These are phyloP conservation scores for Phaffia tasmanica DNA, from an alignment of 768 basidiomycete species.

Conservation along the genomic window DNA sequence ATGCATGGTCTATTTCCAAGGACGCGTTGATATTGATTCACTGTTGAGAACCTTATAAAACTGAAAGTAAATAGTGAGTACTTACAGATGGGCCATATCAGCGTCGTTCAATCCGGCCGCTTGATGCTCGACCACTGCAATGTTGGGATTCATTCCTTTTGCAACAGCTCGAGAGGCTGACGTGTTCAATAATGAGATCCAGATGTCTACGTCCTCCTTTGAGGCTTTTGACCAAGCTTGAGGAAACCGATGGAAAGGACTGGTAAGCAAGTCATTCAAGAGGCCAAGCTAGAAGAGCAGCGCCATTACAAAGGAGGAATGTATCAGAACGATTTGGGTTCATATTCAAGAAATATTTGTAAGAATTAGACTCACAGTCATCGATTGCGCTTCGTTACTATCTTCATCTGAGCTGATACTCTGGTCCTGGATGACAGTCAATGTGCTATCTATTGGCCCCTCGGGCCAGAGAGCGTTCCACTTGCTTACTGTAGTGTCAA, in stretches of 20 bases:
- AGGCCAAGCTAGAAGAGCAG: slow-evolving; percentile 15
- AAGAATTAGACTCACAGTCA: neutral
- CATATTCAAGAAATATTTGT: neutral
- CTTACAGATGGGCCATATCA: slow-evolving; percentile 22
- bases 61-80: neutral
- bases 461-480: too few relatives aligned
- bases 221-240: slow-evolving; percentile 12
- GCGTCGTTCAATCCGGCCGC: slow-evolving; percentile 19
- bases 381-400: too few relatives aligned
- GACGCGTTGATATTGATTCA: neutral
- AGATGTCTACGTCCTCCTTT: slow-evolving; percentile 1
- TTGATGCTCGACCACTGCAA: slow-evolving; percentile 22
- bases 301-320: neutral
- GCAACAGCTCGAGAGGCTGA: slow-evolving; percentile 12
- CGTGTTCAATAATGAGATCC: slow-evolving; percentile 19
- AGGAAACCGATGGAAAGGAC: slow-evolving; percentile 23
- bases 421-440: too few relatives aligned
- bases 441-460: too few relatives aligned
- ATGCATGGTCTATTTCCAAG: slow-evolving; percentile 6
- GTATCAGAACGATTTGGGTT: too few relatives aligned
- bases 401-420: too few relatives aligned
- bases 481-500: too few relatives aligned
- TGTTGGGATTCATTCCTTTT: slow-evolving; percentile 23
- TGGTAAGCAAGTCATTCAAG: slow-evolving; percentile 22
- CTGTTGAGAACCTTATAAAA: too few relatives aligned